A percentile compares a stretch with the other conserved stretches of the same genome.
These are phyloP conservation scores for Ganoderma sp. DNA, from an alignment of 1,284 basidiomycete species.

Conservation along the genomic window DNA sequence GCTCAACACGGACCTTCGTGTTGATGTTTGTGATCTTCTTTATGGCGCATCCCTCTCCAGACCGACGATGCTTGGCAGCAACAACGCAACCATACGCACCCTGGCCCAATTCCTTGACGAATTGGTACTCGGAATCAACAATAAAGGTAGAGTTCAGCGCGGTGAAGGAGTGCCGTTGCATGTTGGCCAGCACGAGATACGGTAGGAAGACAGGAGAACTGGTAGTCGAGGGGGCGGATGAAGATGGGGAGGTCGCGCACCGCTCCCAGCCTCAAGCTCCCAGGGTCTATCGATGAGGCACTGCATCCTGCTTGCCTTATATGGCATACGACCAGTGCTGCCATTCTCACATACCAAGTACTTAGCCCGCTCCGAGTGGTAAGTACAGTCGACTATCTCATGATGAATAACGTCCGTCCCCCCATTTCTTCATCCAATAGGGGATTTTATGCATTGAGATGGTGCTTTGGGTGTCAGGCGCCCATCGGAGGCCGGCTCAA, in stretches of 20 bases:
- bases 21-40: slow-evolving; percentile 99
- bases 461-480: no score
- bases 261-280: not conserved
- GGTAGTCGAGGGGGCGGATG: not conserved
- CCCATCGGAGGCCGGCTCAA: no score
- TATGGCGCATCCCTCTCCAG: slow-evolving; percentile 91
- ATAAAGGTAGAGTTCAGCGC: slow-evolving; percentile 85
- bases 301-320: slow-evolving; percentile 1
- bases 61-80: slow-evolving; percentile 81
- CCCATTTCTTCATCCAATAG: no score
- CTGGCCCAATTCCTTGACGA: slow-evolving; percentile 95
- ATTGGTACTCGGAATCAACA: slow-evolving; percentile 91
- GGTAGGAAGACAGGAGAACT: not conserved
- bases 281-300: slow-evolving; percentile 8
- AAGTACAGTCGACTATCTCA: no score
- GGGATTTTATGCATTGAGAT: no score
- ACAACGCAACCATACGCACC: slow-evolving; percentile 94
- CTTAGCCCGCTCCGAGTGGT: no score
- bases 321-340: not conserved
- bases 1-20: slow-evolving; percentile 69
- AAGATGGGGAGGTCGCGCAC: not conserved
- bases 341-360: no score
- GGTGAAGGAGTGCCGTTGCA: slow-evolving; percentile 75
- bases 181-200: slow-evolving; percentile 15
- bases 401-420: no score